Base-by-base conservation (phyloP, 2,329 filamentous ascomycete species). In the Epichloe sp. region DNA sequence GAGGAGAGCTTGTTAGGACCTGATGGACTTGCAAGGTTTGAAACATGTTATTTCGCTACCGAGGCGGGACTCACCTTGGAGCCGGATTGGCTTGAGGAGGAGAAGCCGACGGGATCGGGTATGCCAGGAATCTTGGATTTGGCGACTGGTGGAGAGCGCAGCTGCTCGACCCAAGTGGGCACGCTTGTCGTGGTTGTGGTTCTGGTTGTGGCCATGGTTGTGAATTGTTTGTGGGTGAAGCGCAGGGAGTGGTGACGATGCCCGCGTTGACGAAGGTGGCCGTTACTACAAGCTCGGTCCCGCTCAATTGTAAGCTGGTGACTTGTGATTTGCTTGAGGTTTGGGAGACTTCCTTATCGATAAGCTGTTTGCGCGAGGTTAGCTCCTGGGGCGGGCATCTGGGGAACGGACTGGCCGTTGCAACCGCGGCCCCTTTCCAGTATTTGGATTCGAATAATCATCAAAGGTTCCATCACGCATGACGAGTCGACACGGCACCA, bases 81-180 rank as follows among this genome's bases (percentile, higher is more conserved):
- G 59, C 73, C 68, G 48, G 70, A 63, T 53, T 69, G 64, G 61
- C 68, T 80, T 64, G 67, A 81, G 71, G 67, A 81, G 71, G 67
- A 81, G 73, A 83, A 97, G 63, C 93, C 91, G 50, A 88, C 87
- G 47, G 93, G 93, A 66, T 98, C 90, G 53, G 85, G 76, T 58
- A 96, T 82, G 64, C 76, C 78, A 59, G 72, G 64, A 48, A 78
- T 75, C 69, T 88, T 88, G 48, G 82, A 68, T 65, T 80, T 86
- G 48, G 79, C 64, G 23, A 78, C 65, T 23, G 88, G 81, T 35
- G 87, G 79, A 44, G 79, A 79, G 63, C 83, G 83, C 59, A 97
- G 78, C 62, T 94, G 83, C 57, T 83, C 69, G 36, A 91, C 87
- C 93, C 93, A 98, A 75, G 78, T 74, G 36, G 90, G 90, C 14